Conservation (phyloP, 2,329 filamentous ascomycete species). For the Colletotrichum sublineola region DNA sequence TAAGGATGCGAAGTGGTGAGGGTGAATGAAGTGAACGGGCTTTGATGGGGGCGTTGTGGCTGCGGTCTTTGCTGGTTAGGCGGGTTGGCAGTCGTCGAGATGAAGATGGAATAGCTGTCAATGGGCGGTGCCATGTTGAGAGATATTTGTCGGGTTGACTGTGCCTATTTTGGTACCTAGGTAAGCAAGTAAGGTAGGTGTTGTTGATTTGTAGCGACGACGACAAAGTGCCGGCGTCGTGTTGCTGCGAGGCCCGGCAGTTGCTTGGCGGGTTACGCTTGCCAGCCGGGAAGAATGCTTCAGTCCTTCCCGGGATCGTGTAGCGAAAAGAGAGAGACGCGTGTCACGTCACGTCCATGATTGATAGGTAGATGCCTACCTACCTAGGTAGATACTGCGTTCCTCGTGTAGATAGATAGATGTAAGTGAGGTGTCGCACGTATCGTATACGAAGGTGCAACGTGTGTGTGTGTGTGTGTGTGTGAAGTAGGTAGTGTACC, state of each 20-base stretch:
- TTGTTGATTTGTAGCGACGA: too few species aligned
- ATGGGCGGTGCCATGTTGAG: neutral
- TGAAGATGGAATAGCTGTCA: neutral
- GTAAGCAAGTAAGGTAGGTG: too few species aligned
- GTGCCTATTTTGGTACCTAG: too few species aligned
- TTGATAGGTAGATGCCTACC: too few species aligned
- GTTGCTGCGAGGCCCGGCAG: slow-evolving; percentile 1
- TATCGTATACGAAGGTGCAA: neutral
- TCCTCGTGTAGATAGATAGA: neutral
- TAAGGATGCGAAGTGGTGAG: neutral
- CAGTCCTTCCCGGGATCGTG: neutral
- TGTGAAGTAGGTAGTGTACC: neutral
- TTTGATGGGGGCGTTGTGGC: neutral
- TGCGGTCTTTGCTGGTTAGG: neutral
- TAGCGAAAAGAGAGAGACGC: neutral
- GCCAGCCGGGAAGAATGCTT: neutral
- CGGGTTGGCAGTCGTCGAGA: neutral
- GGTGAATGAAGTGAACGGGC: neutral
- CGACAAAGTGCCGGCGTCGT: neutral
- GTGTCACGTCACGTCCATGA: neutral
- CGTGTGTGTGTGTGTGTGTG: too few species aligned
- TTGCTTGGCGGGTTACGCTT: slow-evolving; percentile 8
- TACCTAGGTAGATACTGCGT: too few species aligned
- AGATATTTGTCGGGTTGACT: too few species aligned
- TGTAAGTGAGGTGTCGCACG: neutral